Base-by-base conservation (phyloP, 192 early-diverging fungal species). In the Gamsiella multidivaricata region DNA sequence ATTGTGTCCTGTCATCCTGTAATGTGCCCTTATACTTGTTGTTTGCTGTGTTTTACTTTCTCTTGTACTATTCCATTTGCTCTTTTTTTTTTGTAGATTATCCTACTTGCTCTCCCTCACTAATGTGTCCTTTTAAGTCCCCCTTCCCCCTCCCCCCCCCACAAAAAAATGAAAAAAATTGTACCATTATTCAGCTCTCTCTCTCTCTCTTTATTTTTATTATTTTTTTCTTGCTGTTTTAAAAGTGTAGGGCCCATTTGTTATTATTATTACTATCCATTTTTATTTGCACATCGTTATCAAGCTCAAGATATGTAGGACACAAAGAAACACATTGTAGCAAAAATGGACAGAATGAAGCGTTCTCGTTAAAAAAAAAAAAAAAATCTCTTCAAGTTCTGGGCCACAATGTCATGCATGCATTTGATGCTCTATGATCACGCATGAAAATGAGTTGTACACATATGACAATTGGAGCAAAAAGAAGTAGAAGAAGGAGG, bases 61-160 rank as follows among this genome's bases (percentile, higher is more conserved):
- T 33, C 33, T 51, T 62, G 61, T 62, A 36, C 37, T 37, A 62
- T 61, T 11, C 45, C 37, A 49, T 31, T 26, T 25, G 23, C 33
- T 65, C 14, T 32, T 26, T 25, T 39, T 46, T 65, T 23, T 32
- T 42, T 64, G 62, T 64, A 52, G 37, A 41, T 54, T 54, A 64
- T 63, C 29, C 49, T 54, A 52, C 37, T 50, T 25, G 6, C 25
- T 45, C 17, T 5, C 37, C 22, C 20, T 15, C 20, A 28, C 61
- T 63, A 63, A 63, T 63, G 25, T 39, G 11, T 15, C 33, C 37
- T 20, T 17, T 42, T 11, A 43, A 43, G 14, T 43, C n/a, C 12
- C 23, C 39, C 20, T 43, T 26, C 23, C n/a, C 31, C 15, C 46
- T 47, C 2, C 28, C 3, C 11, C 3, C 25, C 11, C 28, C 51